phyloP scores from a whole-genome alignment of 257 asterid genomes.

The Phtheirospermum japonicum region DNA sequence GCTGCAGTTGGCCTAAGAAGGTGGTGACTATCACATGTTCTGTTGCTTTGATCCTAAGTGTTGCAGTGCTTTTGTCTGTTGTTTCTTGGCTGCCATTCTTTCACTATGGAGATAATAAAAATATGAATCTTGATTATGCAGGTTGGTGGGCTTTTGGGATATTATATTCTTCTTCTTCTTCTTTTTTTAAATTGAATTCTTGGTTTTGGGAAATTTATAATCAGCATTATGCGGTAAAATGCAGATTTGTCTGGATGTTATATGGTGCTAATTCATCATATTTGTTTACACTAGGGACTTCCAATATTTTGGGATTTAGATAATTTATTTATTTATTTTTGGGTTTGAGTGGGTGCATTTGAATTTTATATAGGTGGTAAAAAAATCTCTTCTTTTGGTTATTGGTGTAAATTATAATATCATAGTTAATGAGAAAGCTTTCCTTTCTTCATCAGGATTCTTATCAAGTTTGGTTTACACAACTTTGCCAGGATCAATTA shows the following conservation, averaged over 20 bases:
- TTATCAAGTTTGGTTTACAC: neutral
- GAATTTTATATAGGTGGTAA: constrained; percentile 4
- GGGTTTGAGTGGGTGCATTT: constrained; percentile 20
- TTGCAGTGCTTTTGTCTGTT: constrained; percentile 66
- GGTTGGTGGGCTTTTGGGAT: constrained; percentile 47
- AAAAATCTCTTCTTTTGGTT: too few species aligned
- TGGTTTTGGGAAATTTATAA: constrained; percentile 4
- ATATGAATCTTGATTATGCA: constrained; percentile 74
- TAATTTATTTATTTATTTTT: neutral
- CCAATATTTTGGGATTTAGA: constrained; percentile 6
- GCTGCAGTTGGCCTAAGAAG: constrained; percentile 41
- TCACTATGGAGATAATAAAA: constrained; percentile 49
- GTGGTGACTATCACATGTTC: constrained; percentile 59
- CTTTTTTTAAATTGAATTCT: too few species aligned
- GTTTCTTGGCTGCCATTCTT: constrained; percentile 69
- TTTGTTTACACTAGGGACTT: constrained; percentile 2
- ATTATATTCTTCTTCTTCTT: neutral
- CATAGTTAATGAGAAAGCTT: neutral
- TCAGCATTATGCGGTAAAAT: constrained; percentile 22
- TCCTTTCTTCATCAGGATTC: constrained; percentile 8
- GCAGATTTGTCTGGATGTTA: constrained; percentile 27
- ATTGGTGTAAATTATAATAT: too few species aligned
- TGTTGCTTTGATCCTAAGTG: constrained; percentile 53
- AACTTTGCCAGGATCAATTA: too few species aligned
- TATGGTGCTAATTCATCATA: neutral